Percentiles rank a stretch among this genome's conserved stretches.
These are phyloP conservation scores for Populus tomentosa DNA, from an alignment of 441 rosid species.

Conservation along the genomic window DNA sequence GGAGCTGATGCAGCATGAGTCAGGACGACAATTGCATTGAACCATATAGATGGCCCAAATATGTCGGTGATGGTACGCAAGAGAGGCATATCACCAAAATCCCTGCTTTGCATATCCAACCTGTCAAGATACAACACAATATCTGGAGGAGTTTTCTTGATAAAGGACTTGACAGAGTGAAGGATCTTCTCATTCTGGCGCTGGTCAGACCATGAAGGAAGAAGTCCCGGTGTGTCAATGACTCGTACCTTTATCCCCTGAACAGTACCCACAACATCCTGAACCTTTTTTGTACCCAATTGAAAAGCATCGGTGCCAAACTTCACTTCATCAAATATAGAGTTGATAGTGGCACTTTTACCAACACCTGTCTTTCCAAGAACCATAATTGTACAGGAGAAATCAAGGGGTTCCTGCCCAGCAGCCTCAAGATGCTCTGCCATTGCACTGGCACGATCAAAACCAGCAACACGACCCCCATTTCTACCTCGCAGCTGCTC, in stretches of 20 bases:
- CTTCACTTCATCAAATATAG: no score
- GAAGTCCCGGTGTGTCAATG: constrained; percentile 94
- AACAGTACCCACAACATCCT: constrained; percentile 88
- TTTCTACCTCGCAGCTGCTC: no score
- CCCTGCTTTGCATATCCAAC: constrained; percentile 91
- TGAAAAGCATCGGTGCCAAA: constrained; percentile 46
- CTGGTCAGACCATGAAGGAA: constrained; percentile 89
- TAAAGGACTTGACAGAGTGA: constrained; percentile 72
- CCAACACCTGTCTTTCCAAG: no score
- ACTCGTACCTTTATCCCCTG: constrained; percentile 93
- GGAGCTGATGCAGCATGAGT: constrained; percentile 99
- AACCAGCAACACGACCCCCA: no score
- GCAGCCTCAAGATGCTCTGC: no score
- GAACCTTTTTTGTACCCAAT: constrained; percentile 84
- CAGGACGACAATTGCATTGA: constrained; percentile 93
- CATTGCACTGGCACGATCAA: no score
- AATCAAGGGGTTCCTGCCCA: no score
- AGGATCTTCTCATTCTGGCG: constrained; percentile 87
- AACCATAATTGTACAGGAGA: no score
- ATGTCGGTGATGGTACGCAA: constrained; percentile 87
- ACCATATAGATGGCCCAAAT: constrained; percentile 95
- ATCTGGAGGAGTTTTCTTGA: constrained; percentile 91
- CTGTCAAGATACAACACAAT: constrained; percentile 95
- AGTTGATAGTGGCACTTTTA: no score
- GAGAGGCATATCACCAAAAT: constrained; percentile 90